phyloP scores from a whole-genome alignment of 768 basidiomycete genomes.

The Suillus ampliporus region DNA sequence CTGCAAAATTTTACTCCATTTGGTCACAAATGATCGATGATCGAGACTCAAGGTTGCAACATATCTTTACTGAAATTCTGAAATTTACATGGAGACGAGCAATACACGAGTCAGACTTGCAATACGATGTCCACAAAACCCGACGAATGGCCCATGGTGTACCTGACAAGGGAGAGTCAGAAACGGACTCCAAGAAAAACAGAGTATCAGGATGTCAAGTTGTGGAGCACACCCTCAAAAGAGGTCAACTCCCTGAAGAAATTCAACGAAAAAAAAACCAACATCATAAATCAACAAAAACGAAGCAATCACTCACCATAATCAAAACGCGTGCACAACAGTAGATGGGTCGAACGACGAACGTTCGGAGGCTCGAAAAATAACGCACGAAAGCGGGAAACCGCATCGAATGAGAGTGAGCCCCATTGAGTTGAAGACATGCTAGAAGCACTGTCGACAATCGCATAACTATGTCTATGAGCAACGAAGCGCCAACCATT shows the following conservation, averaged over 20 bases:
- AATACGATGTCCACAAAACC: neutral
- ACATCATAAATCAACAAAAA: constrained; percentile 55
- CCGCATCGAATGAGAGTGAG: constrained; percentile 81
- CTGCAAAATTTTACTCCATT: neutral
- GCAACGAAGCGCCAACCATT: constrained; percentile 61
- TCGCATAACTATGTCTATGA: constrained; percentile 92
- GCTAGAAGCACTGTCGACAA: constrained; percentile 52
- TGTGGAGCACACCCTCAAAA: constrained; percentile 73
- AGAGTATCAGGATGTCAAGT: constrained; percentile 56
- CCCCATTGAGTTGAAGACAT: constrained; percentile 85
- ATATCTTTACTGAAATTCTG: neutral
- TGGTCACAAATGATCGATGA: neutral
- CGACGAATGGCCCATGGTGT: neutral
- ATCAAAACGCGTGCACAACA: constrained; percentile 2
- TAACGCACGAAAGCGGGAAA: constrained; percentile 11
- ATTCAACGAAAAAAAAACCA: constrained; percentile 65
- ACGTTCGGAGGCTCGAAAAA: constrained; percentile 63
- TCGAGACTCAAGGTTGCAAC: neutral
- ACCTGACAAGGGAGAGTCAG: constrained; percentile 19
- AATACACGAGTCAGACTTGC: neutral
- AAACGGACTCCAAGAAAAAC: neutral
- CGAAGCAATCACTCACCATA: constrained; percentile 30
- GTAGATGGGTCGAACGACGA: constrained; percentile 50
- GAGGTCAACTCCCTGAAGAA: constrained; percentile 91
- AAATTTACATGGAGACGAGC: neutral